Evolutionary conservation across 768 basidiomycete genomes (phyloP).

Genomic region (Flagelloscypha sp.): DNA sequence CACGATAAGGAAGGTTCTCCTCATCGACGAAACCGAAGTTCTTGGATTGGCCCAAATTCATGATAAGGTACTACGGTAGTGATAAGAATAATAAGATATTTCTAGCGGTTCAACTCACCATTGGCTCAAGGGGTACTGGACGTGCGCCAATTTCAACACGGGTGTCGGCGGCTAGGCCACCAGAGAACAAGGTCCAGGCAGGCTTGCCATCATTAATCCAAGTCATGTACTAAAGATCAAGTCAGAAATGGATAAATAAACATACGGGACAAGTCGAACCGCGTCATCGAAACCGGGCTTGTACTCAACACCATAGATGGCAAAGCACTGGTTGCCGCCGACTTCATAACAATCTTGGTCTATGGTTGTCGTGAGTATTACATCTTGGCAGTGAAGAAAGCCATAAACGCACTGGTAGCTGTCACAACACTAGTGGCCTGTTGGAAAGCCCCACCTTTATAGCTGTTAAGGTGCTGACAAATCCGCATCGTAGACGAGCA

Average conservation of each 20-base stretch:
- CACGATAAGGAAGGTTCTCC: constrained; percentile 45
- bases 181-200: constrained; percentile 44
- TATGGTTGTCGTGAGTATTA: constrained; percentile 17
- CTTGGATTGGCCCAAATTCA: constrained; percentile 51
- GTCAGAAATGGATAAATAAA: constrained; percentile 17
- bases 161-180: constrained; percentile 37
- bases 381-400: background rate
- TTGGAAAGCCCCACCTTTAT: constrained; percentile 46
- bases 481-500: constrained; percentile 1
- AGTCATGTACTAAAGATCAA: constrained; percentile 45
- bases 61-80: constrained; percentile 41
- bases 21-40: constrained; percentile 51
- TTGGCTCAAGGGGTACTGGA: constrained; percentile 49
- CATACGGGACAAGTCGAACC: constrained; percentile 29
- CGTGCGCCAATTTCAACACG: constrained; percentile 34
- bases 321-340: constrained; percentile 13
- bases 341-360: constrained; percentile 45
- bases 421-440: constrained; percentile 52
- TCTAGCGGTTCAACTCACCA: constrained; percentile 25
- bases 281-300: constrained; percentile 20
- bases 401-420: constrained; percentile 23
- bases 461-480: constrained; percentile 28
- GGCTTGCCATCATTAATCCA: constrained; percentile 44
- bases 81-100: background rate
- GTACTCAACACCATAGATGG: constrained; percentile 30